phyloP scores from a whole-genome alignment of 495 filamentous ascomycete species.

The Penicillium ochrochloron region DNA sequence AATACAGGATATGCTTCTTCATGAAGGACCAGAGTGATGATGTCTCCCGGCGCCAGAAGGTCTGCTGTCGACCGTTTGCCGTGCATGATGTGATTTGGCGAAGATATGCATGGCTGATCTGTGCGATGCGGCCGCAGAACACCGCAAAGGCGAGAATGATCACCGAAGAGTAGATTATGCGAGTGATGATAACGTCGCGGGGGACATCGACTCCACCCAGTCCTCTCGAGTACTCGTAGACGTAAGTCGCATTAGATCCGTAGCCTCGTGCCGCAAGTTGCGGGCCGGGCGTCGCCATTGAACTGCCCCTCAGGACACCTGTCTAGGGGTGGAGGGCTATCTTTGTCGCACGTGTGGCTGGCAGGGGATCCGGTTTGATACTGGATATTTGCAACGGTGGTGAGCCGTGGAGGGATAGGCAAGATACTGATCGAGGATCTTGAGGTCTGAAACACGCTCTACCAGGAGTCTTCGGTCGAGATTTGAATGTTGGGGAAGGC shows the following conservation, averaged over 20 bases:
- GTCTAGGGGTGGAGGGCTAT: conserved; percentile 14
- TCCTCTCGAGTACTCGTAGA: conserved; percentile 51
- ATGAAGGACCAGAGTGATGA: conserved; percentile 68
- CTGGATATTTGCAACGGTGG: neutral
- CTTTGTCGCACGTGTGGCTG: neutral
- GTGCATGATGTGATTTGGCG: conserved; percentile 73
- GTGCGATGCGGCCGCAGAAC: conserved; percentile 59
- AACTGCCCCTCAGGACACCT: conserved; percentile 21
- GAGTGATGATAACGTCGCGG: conserved; percentile 47
- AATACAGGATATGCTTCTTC: conserved; percentile 82
- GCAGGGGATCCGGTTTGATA: neutral
- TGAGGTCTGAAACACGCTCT: too few relatives aligned
- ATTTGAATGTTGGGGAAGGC: neutral
- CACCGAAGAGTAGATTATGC: conserved; percentile 53
- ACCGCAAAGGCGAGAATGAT: conserved; percentile 53
- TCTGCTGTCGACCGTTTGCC: conserved; percentile 51
- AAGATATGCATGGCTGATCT: conserved; percentile 68
- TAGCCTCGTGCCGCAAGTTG: conserved; percentile 39
- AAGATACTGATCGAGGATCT: neutral
- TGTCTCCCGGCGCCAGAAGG: conserved; percentile 67
- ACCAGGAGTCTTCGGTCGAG: neutral
- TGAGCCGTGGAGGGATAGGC: neutral
- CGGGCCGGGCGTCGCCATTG: conserved; percentile 43
- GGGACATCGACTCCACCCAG: conserved; percentile 49
- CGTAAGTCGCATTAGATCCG: conserved; percentile 46